These are phyloP conservation scores for Plasmodium billcollinsi DNA, from an alignment of 169 alveolate species.

Conservation along the genomic window DNA sequence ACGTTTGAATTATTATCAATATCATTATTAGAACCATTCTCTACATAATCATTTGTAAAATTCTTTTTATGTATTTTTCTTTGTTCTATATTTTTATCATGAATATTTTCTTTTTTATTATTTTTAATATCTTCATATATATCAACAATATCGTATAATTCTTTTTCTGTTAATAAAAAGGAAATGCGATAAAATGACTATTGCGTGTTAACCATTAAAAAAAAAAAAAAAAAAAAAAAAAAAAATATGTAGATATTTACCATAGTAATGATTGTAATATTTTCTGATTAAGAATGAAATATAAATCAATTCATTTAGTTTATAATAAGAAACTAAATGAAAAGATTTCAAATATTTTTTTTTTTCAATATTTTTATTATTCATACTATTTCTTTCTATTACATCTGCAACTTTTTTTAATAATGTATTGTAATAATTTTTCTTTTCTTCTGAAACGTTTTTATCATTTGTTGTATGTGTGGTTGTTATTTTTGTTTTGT, in stretches of 20 bases:
- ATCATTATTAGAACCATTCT: neutral
- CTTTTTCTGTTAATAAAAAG: constrained; percentile 22
- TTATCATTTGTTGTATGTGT: neutral
- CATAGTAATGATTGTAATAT: constrained; percentile 12
- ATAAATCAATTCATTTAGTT: constrained; percentile 43
- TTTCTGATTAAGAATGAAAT: constrained; percentile 32
- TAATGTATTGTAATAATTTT: constrained; percentile 25
- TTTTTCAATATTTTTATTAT: neutral
- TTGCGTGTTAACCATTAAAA: neutral
- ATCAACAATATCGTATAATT: constrained; percentile 38
- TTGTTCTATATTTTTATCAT: neutral
- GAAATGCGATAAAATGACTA: neutral
- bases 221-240: neutral
- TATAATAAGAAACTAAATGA: constrained; percentile 49
- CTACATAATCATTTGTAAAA: neutral
- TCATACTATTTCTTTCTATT: neutral
- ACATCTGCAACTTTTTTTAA: constrained; percentile 17
- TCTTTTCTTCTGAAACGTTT: constrained; percentile 6
- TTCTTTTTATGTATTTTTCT: neutral
- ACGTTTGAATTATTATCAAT: neutral
- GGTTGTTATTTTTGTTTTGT: neutral
- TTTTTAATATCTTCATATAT: constrained; percentile 17
- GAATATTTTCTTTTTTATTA: neutral
- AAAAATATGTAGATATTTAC: constrained; percentile 4
- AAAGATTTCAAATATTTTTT: constrained; percentile 42